Evolutionary conservation across 805 yeast genomes (phyloP), one percentile per base, ranked within the genome.

Genomic region (Vanderwaltozyma yarrowii): DNA sequence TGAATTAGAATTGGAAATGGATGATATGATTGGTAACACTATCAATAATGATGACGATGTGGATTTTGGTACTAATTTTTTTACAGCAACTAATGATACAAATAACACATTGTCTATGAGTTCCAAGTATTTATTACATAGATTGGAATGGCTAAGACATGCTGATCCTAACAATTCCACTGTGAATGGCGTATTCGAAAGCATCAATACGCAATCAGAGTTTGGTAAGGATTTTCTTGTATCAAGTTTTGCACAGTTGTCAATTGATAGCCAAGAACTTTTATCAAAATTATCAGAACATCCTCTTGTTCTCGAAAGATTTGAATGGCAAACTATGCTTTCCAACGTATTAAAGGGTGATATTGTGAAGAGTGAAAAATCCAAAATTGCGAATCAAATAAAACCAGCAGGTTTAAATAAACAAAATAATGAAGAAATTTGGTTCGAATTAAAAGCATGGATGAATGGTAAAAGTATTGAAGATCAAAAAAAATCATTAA

Each of bases 281-380:
- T 36, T 38, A 16, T 40, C 47, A 2, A 45, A 47, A 23, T 40
- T 61, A 11, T 39, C 54, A 5, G 45, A 60, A 4, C 59, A 62
- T 38, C 60, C 66, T 6, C 46, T 51, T 18, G 76, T 80, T 7
- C 51, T 77, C 10, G 96, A 87, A 54, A 70, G 97, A 35, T 65
- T 88, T 11, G 95, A 87, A 61, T 92, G 98, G 98, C 97, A 92
- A 60, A 74, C 89, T 0, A 86, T 92, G 95, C 68, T 92, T 35
- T 73, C 83, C 10, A 73, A 87, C 3, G 97, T 92, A 3, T 71
- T 92, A 26, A 89, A 94, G 3, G 97, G 98, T 48, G 97, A 92
- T 59, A 95, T 92, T 38, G 87, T 92, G 16, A 74, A 80, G 26
- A 80, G 89, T 11, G 98, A 92, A 53, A 92, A 89, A 61, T 79